A percentile compares a stretch with the other conserved stretches of the same genome.
These are phyloP conservation scores for Primulina huaijiensis DNA, from an alignment of 257 asterid species.

Conservation along the genomic window DNA sequence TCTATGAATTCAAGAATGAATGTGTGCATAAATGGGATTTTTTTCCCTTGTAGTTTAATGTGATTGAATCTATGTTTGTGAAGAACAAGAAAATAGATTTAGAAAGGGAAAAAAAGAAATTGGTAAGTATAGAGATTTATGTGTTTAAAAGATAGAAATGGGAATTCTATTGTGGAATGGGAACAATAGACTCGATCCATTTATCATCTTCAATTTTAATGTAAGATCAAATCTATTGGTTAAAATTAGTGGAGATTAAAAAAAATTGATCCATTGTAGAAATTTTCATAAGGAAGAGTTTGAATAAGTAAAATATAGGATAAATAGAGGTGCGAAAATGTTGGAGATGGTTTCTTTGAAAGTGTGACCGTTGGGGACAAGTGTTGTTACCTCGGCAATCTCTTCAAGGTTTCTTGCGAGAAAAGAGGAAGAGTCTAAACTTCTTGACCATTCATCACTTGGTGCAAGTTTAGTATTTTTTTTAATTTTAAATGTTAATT, in stretches of 20 bases:
- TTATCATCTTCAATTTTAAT: background rate
- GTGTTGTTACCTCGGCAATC: constrained; percentile 25
- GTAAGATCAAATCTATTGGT: background rate
- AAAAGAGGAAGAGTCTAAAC: constrained; percentile 26
- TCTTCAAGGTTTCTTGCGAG: constrained; percentile 23
- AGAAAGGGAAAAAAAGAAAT: too few relatives aligned
- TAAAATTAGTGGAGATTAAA: background rate
- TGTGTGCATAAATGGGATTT: background rate
- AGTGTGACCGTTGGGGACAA: constrained; percentile 28
- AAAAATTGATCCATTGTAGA: constrained; percentile 3
- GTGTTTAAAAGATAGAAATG: background rate
- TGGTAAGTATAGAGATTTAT: background rate
- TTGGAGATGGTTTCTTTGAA: constrained; percentile 38
- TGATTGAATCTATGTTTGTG: background rate
- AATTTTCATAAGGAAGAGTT: constrained; percentile 18
- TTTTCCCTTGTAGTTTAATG: too few relatives aligned
- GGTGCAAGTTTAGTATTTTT: background rate
- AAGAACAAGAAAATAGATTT: background rate
- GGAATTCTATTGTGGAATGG: background rate
- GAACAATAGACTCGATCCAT: background rate
- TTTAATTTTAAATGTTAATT: too few relatives aligned
- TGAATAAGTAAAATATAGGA: constrained; percentile 49
- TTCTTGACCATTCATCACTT: constrained; percentile 30
- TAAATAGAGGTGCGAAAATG: constrained; percentile 36
- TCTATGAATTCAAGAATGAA: background rate